Percentiles rank a stretch among this genome's conserved stretches.
Conservation (phyloP, 345 rosid genomes). For the Mallotus nudiflorus region DNA sequence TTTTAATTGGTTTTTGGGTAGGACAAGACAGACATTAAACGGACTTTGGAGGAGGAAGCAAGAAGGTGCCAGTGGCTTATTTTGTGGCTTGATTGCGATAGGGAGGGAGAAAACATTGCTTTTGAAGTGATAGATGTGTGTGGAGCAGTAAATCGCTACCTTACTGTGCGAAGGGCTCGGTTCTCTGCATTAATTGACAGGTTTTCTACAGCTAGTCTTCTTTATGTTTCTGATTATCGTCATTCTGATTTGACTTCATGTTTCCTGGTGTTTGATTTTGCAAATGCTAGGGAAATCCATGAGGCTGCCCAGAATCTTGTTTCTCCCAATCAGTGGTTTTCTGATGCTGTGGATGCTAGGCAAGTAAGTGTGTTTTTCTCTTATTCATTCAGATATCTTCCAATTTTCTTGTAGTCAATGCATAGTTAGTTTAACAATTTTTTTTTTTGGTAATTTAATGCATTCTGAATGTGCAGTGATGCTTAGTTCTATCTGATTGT, state of each 20-base stretch:
- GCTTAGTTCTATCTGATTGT: too few relatives aligned
- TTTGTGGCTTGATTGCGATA: slow-evolving; percentile 95
- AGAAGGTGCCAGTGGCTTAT: slow-evolving; percentile 93
- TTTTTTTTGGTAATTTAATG: neutral
- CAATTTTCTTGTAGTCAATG: neutral
- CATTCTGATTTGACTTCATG: neutral
- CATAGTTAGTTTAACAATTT: slow-evolving; percentile 11
- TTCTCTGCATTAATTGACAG: slow-evolving; percentile 94
- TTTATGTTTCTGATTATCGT: slow-evolving; percentile 8
- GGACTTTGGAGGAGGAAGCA: slow-evolving; percentile 92
- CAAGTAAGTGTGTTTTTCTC: slow-evolving; percentile 70
- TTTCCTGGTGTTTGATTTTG: slow-evolving; percentile 22
- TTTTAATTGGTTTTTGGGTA: slow-evolving; percentile 24
- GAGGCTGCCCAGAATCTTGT: slow-evolving; percentile 83
- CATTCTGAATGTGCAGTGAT: neutral
- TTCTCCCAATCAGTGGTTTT: slow-evolving; percentile 80
- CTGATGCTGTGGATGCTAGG: slow-evolving; percentile 97
- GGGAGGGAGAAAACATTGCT: slow-evolving; percentile 97
- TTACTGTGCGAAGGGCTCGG: slow-evolving; percentile 75
- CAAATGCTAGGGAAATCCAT: slow-evolving; percentile 75
- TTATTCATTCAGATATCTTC: neutral
- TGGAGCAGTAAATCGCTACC: slow-evolving; percentile 51
- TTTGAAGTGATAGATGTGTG: slow-evolving; percentile 88
- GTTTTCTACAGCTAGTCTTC: slow-evolving; percentile 31
- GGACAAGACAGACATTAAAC: slow-evolving; percentile 87